Evolutionary conservation across 495 filamentous ascomycete species (phyloP).

Genomic region (Neurospora pannonica): DNA sequence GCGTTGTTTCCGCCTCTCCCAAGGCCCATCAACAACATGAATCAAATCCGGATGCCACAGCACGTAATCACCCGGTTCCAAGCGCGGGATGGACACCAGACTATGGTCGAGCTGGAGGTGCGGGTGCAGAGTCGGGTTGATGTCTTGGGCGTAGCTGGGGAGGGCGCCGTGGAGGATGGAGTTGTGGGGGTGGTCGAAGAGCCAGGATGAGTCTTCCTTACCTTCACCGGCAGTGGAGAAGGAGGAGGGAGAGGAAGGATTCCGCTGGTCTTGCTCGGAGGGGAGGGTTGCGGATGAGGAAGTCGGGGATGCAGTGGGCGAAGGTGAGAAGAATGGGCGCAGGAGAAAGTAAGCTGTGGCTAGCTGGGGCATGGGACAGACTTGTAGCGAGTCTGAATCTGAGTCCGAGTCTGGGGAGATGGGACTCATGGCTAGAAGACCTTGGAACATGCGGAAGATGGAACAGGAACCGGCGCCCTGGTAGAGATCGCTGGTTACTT

Average conservation of each 20-base stretch:
- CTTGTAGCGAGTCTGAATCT: conserved; percentile 43
- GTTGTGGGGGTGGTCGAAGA: conserved; percentile 30
- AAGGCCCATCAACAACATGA: conserved; percentile 15
- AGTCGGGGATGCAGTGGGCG: neutral
- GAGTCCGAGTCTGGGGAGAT: conserved; percentile 44
- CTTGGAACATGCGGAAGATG: conserved; percentile 83
- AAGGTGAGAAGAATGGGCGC: conserved; percentile 71
- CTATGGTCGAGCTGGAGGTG: conserved; percentile 58
- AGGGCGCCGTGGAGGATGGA: conserved; percentile 65
- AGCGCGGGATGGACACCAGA: conserved; percentile 65
- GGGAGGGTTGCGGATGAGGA: neutral
- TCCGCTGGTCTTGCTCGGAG: neutral
- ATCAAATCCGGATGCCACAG: conserved; percentile 72
- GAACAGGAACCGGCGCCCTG: conserved; percentile 72
- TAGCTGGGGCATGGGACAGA: conserved; percentile 65
- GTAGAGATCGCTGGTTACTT: conserved; percentile 67
- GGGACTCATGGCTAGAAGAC: conserved; percentile 65
- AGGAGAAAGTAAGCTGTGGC: conserved; percentile 79
- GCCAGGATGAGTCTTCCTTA: conserved; percentile 30
- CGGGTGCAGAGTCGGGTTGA: conserved; percentile 60
- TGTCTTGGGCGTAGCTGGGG: conserved; percentile 64
- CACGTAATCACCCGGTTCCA: conserved; percentile 78
- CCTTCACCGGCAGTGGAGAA: neutral
- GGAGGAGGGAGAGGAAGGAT: neutral
- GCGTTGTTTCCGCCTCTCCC: conserved; percentile 13